Evolutionary conservation across 495 filamentous ascomycete genomes (phyloP), one percentile per base, ranked within the genome.

Genomic region (Talaromyces nanjingensis): DNA sequence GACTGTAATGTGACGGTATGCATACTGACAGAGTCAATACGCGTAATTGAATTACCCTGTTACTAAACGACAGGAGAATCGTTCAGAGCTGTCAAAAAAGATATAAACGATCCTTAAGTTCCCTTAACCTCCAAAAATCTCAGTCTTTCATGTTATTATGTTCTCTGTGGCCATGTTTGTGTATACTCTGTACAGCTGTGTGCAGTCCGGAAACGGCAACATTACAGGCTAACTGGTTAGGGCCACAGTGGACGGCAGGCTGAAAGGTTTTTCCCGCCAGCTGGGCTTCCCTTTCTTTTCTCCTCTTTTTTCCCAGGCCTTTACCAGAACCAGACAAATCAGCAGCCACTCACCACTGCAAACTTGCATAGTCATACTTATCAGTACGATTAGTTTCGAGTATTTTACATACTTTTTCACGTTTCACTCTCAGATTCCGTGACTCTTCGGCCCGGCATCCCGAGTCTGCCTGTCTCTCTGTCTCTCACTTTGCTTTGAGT

Each of bases 241-340:
- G 18, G 45, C n/a, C 3, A 42, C 14, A 7, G 33, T 16, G 37
- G 37, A 16, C 45, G n/a, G 45, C 45, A 6, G 45, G 18, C 45
- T 49, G 45, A 49, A 49, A 49, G 45, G 18, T 18, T 49, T 49
- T 20, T 49, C 45, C 45, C 45, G n/a, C 45, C 45, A n/a, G 16
- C n/a, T 9, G 45, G 45, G 18, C 45, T 49, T 31, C 45, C 7
- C 45, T 49, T 49, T 63, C 57, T 53, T 65, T 55, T 63, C 12
- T 52, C 62, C 58, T 42, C 45, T 56, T 60, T 62, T 47, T 63
- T 56, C 27, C 53, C 27, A 27, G n/a, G 22, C 20, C 45, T 9
- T 18, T 49, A 9, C 45, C 45, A 49, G 45, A 49, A 49, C 53
- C 53, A 56, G 53, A 56, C 53, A 29, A 56, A 56, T 56, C 53